These are phyloP conservation scores for Megacollybia marginata DNA, from an alignment of 768 basidiomycete species.

Conservation along the genomic window DNA sequence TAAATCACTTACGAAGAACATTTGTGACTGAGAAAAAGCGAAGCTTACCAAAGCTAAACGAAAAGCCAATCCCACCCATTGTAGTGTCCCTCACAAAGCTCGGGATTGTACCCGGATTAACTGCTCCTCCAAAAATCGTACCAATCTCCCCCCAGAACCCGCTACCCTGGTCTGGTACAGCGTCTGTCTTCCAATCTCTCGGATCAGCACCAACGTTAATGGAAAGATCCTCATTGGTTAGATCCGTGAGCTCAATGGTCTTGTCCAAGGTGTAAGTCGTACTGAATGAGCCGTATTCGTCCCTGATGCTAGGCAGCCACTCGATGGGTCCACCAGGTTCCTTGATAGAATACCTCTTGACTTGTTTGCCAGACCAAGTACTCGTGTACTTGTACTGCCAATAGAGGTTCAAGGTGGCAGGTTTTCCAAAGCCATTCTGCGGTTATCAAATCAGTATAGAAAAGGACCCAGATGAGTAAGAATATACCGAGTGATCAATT, in stretches of 20 bases:
- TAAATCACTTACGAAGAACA: too few species aligned
- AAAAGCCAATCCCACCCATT: too few species aligned
- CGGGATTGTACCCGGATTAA: too few species aligned
- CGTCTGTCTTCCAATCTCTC: not conserved
- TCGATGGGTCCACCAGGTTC: not conserved
- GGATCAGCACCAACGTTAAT: not conserved
- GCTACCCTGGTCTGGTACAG: not conserved
- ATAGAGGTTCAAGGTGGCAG: too few species aligned
- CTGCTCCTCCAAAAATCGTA: not conserved
- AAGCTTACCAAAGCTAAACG: too few species aligned
- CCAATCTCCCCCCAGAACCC: not conserved
- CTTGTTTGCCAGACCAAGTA: not conserved
- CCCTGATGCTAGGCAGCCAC: not conserved
- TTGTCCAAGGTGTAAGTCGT: constrained; percentile 1
- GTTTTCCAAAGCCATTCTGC: too few species aligned
- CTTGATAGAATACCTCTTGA: not conserved
- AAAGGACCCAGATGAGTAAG: too few species aligned
- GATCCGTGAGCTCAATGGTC: not conserved
- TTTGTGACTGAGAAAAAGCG: too few species aligned
- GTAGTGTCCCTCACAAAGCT: too few species aligned
- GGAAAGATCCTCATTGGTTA: not conserved
- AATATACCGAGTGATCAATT: too few species aligned
- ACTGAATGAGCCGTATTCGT: not conserved
- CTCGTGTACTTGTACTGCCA: too few species aligned
- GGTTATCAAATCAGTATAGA: too few species aligned